A percentile compares a stretch with the other conserved stretches of the same genome.
Conservation (phyloP, 2,329 filamentous ascomycete species). For the Cordyceps sp. region DNA sequence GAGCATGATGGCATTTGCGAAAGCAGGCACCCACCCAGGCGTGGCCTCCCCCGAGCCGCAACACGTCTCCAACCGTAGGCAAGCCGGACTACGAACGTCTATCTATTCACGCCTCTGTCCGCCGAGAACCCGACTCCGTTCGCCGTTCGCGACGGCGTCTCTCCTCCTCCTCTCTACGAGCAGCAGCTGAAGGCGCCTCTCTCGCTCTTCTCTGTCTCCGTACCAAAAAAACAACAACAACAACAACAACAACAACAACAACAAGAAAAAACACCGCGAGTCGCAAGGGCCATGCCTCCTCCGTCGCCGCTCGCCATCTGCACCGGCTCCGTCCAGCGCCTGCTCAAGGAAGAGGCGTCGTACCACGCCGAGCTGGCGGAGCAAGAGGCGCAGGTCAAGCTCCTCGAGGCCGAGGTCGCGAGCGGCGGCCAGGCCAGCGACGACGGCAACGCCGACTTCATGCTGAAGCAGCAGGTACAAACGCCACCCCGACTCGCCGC, state of each 20-base stretch:
- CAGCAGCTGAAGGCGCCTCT: no score
- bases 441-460: conserved; percentile 62
- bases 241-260: neutral
- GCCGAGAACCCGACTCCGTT: no score
- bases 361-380: conserved; percentile 74
- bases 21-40: no score
- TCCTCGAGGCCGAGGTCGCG: conserved; percentile 45
- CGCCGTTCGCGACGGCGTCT: no score
- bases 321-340: conserved; percentile 61
- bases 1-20: no score
- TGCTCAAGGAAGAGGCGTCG: conserved; percentile 80
- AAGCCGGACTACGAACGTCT: no score
- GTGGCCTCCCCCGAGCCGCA: no score
- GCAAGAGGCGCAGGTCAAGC: conserved; percentile 55
- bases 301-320: conserved; percentile 64
- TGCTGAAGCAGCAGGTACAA: conserved; percentile 77
- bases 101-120: no score
- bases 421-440: conserved; percentile 30
- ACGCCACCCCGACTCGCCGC: conserved; percentile 7
- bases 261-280: neutral
- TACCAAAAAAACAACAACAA: neutral
- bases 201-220: no score
- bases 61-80: no score
- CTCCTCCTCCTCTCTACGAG: no score
- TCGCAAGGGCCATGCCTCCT: conserved; percentile 46